Evolutionary conservation across 139 green algal species (phyloP).

Genomic region (Micractinium conductrix): DNA sequence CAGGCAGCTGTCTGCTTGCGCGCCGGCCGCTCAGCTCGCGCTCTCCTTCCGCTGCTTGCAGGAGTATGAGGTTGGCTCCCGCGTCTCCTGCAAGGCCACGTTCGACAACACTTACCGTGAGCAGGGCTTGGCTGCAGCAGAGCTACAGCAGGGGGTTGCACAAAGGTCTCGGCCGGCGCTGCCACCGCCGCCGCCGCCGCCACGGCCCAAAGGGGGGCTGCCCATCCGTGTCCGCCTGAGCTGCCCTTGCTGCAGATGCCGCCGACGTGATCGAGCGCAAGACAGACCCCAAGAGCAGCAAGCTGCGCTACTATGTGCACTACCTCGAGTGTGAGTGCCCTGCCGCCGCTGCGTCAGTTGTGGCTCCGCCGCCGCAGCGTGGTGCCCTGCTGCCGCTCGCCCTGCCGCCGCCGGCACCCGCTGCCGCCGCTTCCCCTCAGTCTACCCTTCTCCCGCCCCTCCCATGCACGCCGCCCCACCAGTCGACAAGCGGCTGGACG

Average conservation of each 20-base stretch:
- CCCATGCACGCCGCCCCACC: neutral
- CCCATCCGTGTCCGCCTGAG: too few species aligned
- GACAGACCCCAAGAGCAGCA: neutral
- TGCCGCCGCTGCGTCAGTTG: too few species aligned
- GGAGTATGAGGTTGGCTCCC: constrained; percentile 42
- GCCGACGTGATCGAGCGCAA: constrained; percentile 60
- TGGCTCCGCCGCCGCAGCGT: too few species aligned
- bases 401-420: neutral
- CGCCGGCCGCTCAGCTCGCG: neutral
- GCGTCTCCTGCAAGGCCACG: constrained; percentile 50
- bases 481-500: constrained; percentile 89
- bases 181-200: too few species aligned
- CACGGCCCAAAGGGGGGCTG: too few species aligned
- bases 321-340: constrained; percentile 88
- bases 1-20: too few species aligned
- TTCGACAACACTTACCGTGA: constrained; percentile 63
- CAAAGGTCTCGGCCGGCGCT: too few species aligned
- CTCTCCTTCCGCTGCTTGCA: neutral
- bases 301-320: constrained; percentile 87
- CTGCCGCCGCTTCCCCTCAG: neutral
- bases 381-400: neutral
- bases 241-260: constrained; percentile 31
- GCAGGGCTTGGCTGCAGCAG: neutral
- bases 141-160: neutral
- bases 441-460: neutral